These are phyloP conservation scores for Clarireedia homoeocarpa DNA, from an alignment of 2,329 filamentous ascomycete genomes.

Conservation along the genomic window DNA sequence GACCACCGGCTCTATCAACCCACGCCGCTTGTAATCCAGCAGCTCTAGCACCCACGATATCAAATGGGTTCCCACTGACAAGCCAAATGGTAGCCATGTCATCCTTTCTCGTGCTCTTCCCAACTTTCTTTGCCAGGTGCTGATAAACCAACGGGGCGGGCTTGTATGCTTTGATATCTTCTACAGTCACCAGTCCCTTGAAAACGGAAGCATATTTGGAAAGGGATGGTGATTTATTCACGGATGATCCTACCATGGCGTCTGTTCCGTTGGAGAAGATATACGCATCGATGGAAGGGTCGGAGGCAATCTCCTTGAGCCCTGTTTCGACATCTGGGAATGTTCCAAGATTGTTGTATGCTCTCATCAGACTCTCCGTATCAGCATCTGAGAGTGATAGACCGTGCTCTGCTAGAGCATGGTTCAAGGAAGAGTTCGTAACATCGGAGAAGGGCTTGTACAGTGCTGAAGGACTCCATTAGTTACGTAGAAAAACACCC, in stretches of 20 bases:
- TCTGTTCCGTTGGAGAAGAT: slow-evolving; percentile 65
- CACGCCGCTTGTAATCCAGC: slow-evolving; percentile 57
- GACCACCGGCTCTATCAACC: slow-evolving; percentile 52
- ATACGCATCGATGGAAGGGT: slow-evolving; percentile 37
- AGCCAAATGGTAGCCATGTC: slow-evolving; percentile 52
- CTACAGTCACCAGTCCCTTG: slow-evolving; percentile 51
- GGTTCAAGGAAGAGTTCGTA: slow-evolving; percentile 52
- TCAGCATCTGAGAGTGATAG: slow-evolving; percentile 37
- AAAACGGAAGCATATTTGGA: slow-evolving; percentile 40
- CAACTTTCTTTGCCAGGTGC: slow-evolving; percentile 31
- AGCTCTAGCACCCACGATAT: slow-evolving; percentile 55
- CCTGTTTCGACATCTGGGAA: slow-evolving; percentile 56
- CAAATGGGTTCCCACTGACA: slow-evolving; percentile 66
- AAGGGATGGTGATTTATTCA: slow-evolving; percentile 49
- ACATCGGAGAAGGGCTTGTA: slow-evolving; percentile 57
- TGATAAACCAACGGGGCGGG: slow-evolving; percentile 54
- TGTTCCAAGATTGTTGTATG: slow-evolving; percentile 55
- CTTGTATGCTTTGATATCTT: slow-evolving; percentile 55
- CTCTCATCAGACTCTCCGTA: slow-evolving; percentile 46
- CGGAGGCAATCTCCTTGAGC: slow-evolving; percentile 39
- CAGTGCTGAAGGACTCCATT: slow-evolving; percentile 35
- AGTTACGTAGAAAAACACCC: not conserved
- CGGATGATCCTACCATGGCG: slow-evolving; percentile 53
- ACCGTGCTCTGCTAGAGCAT: slow-evolving; percentile 53
- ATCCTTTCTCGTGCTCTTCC: slow-evolving; percentile 27